Percentiles rank a stretch among this genome's conserved stretches.
These are phyloP conservation scores for Diaporthe ampelina DNA, from an alignment of 2,329 filamentous ascomycete genomes.

Conservation along the genomic window DNA sequence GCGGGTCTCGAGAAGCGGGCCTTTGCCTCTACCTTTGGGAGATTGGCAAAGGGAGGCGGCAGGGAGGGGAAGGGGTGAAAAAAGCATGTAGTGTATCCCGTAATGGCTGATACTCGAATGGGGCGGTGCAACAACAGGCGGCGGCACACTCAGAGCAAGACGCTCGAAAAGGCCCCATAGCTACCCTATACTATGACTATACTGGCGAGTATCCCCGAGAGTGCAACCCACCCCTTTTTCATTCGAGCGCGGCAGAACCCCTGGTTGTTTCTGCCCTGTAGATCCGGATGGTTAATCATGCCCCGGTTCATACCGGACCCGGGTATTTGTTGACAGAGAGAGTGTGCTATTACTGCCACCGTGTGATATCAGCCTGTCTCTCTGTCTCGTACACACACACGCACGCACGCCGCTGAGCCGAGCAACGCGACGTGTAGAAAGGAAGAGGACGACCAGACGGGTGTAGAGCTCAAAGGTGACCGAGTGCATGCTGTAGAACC, in stretches of 20 bases:
- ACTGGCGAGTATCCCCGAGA: conserved; percentile 3
- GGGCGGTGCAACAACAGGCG: conserved; percentile 27
- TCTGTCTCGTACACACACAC: too few relatives aligned
- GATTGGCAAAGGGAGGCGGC: conserved; percentile 21
- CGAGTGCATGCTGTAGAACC: background rate
- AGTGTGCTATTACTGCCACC: background rate
- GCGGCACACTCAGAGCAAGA: background rate
- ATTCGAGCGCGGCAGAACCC: background rate
- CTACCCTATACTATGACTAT: conserved; percentile 12
- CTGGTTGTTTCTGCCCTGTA: conserved; percentile 31
- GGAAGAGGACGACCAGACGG: background rate
- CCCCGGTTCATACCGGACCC: conserved; percentile 21
- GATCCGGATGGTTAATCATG: conserved; percentile 30
- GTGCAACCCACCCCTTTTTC: conserved; percentile 25
- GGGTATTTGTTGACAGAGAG: conserved; percentile 9
- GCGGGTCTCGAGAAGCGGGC: background rate
- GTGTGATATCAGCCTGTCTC: background rate
- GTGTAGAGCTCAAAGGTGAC: background rate
- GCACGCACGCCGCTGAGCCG: background rate
- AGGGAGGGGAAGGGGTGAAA: conserved; percentile 2
- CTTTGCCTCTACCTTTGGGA: background rate
- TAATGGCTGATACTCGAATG: conserved; percentile 32
- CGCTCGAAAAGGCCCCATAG: background rate
- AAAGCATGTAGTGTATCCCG: conserved; percentile 14
- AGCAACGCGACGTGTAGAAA: background rate